Evolutionary conservation across 306 rosid species (phyloP), one percentile per base, ranked within the genome.

Genomic region (Fragaria iinumae): DNA sequence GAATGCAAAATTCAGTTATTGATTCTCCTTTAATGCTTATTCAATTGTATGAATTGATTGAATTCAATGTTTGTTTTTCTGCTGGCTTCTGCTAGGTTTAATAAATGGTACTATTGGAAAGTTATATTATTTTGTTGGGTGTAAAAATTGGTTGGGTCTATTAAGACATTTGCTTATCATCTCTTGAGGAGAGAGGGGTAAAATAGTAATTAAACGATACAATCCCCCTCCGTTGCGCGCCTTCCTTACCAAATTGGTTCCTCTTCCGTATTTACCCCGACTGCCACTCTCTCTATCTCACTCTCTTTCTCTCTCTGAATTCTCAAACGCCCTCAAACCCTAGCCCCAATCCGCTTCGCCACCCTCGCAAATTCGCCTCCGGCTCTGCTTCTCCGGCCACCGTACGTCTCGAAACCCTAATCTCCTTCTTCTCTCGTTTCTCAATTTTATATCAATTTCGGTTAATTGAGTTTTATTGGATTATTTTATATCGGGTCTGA

Each of bases 361-460:
- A 53, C 60, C 25, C 67, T 39, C 5, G 38, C 44, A 38, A 49
- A 23, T 29, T 27, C 55, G 45, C 49, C 56, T 64, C 52, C 36
- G 11, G 11, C 18, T 38, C 55, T 23, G 23, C 71, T 23, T 43
- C 75, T 18, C 14, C 69, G 55, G 17, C 47, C 73, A 20, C 70
- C 39, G 83, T 73, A 83, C 64, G 82, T 69, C 36, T 70, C 44
- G 10, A 69, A 52, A 68, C 80, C 77, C 74, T 75, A 39, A 7
- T 41, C 32, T n/a, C 11, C 7, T 13, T 3, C 18, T 63, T 29
- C 17, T 64, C 13, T 43, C 56, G 11, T 48, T 3, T 69, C 11
- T 79, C 34, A 39, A 18, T 50, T 48, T 77, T 38, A 5, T 7
- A 1, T 39, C 6, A 38, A 63, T 79, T 59, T 59, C 56, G 36